A percentile compares a stretch with the other conserved stretches of the same genome.
These are phyloP conservation scores for Coffea humblotiana DNA, from an alignment of 305 asterid species.

Conservation along the genomic window DNA sequence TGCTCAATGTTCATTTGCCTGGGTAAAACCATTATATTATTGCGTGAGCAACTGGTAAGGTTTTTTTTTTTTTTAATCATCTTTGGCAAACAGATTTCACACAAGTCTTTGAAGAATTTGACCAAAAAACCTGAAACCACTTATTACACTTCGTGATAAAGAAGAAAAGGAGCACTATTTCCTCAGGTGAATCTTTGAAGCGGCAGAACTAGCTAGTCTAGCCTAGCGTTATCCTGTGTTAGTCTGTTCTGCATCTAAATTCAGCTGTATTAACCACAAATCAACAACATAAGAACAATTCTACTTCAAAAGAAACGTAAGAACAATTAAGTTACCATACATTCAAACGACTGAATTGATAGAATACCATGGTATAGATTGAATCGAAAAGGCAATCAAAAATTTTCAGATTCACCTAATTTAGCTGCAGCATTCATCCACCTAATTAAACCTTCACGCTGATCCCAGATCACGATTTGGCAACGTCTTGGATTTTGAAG, in stretches of 20 bases:
- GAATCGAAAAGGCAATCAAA: not conserved
- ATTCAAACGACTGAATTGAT: not conserved
- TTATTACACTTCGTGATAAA: no score
- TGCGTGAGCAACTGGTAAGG: no score
- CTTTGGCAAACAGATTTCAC: no score
- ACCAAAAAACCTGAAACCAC: no score
- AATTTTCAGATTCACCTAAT: not conserved
- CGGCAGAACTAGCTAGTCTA: not conserved
- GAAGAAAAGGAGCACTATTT: not conserved
- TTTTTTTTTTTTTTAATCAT: no score
- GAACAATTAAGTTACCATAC: not conserved
- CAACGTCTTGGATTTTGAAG: not conserved
- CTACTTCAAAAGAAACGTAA: not conserved
- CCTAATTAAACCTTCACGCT: not conserved
- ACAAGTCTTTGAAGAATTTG: no score
- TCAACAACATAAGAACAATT: no score
- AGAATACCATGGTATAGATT: not conserved
- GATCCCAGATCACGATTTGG: not conserved
- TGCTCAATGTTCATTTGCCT: no score
- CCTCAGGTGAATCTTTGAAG: not conserved
- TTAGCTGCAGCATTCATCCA: not conserved
- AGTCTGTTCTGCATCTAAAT: not conserved
- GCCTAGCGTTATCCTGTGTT: not conserved
- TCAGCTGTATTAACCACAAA: not conserved
- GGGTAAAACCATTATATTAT: no score